Evolutionary conservation across 1,284 basidiomycete genomes (phyloP).

Genomic region (Schizophyllum commune): DNA sequence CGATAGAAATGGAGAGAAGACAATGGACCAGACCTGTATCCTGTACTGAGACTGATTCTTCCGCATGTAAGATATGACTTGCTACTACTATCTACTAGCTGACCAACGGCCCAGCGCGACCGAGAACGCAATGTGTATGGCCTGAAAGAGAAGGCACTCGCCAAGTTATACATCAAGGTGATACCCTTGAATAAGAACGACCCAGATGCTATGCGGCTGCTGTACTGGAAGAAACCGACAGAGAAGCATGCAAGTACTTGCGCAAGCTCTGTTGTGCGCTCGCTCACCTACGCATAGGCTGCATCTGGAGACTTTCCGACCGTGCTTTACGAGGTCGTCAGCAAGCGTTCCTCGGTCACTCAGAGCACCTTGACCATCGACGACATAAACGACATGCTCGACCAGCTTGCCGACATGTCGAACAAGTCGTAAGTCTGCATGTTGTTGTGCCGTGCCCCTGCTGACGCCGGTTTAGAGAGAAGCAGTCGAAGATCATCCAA

Average conservation of each 20-base stretch:
- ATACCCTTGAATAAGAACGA: conserved; percentile 76
- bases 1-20: conserved; percentile 69
- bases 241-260: conserved; percentile 37
- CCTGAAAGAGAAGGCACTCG: conserved; percentile 86
- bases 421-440: conserved; percentile 47
- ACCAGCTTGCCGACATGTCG: conserved; percentile 65
- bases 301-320: conserved; percentile 80
- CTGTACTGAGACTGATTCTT: conserved; percentile 65
- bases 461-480: conserved; percentile 40
- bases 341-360: conserved; percentile 76
- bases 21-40: conserved; percentile 67
- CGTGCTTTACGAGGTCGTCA: conserved; percentile 79
- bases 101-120: conserved; percentile 62
- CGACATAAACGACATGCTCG: conserved; percentile 73
- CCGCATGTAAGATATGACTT: conserved; percentile 48
- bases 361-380: conserved; percentile 71
- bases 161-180: conserved; percentile 83
- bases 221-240: conserved; percentile 87
- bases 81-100: neutral
- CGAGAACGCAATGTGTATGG: conserved; percentile 85
- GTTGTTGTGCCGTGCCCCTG: conserved; percentile 1
- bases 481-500: conserved; percentile 69
- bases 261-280: conserved; percentile 1
- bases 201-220: conserved; percentile 69
- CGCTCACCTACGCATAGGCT: conserved; percentile 31